These are phyloP conservation scores for Lachancea sp. DNA, from an alignment of 805 yeast genomes.

Conservation along the genomic window DNA sequence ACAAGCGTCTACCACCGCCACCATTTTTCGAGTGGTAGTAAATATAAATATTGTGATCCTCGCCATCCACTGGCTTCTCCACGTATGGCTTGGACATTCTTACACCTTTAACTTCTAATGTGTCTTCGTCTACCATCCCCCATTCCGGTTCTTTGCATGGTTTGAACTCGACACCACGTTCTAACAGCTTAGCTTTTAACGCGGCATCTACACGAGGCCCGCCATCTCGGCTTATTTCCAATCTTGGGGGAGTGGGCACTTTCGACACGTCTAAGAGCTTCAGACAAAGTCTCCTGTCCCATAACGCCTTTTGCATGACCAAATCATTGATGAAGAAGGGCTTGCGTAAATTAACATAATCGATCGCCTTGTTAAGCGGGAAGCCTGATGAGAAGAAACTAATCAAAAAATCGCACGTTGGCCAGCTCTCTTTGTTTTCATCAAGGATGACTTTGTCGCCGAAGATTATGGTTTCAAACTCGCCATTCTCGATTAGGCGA, in stretches of 20 bases:
- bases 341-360: slow-evolving; percentile 79
- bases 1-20: slow-evolving; percentile 94
- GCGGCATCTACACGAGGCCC: slow-evolving; percentile 82
- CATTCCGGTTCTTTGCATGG: slow-evolving; percentile 61
- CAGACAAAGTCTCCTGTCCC: slow-evolving; percentile 93
- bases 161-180: slow-evolving; percentile 48
- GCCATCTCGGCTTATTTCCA: slow-evolving; percentile 92
- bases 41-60: slow-evolving; percentile 92
- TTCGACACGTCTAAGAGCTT: slow-evolving; percentile 66
- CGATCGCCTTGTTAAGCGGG: slow-evolving; percentile 92
- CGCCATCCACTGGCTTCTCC: slow-evolving; percentile 98
- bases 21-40: slow-evolving; percentile 85
- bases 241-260: slow-evolving; percentile 86
- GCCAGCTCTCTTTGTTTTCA: slow-evolving; percentile 95
- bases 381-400: slow-evolving; percentile 94
- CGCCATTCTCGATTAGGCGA: slow-evolving; percentile 84
- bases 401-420: slow-evolving; percentile 92
- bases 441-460: slow-evolving; percentile 96
- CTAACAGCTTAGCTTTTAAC: slow-evolving; percentile 50
- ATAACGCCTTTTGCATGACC: slow-evolving; percentile 84
- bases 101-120: slow-evolving; percentile 68
- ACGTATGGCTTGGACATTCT: slow-evolving; percentile 83
- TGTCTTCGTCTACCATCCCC: slow-evolving; percentile 85
- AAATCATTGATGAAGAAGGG: slow-evolving; percentile 88
- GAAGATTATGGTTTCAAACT: slow-evolving; percentile 92